phyloP scores from a whole-genome alignment of 164 flowering plant species.

The Tetrastigma voinierianum region DNA sequence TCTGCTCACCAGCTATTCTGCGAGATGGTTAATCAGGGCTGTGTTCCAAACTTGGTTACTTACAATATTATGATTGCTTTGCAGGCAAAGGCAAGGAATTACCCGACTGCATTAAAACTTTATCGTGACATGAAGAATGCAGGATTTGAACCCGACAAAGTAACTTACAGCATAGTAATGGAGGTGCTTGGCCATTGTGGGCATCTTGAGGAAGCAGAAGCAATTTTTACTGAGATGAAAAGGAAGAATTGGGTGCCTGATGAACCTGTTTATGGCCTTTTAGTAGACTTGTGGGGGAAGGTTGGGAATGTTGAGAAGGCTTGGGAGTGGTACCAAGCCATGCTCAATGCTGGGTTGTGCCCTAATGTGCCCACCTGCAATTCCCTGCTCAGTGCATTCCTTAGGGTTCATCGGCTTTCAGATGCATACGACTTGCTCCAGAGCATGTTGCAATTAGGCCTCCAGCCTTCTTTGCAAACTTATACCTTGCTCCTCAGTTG shows the following conservation, averaged over 20 bases:
- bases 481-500: slow-evolving; percentile 90
- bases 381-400: slow-evolving; percentile 89
- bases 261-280: slow-evolving; percentile 92
- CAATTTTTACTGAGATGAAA: slow-evolving; percentile 74
- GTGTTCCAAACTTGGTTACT: slow-evolving; percentile 83
- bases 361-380: slow-evolving; percentile 98
- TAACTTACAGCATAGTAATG: slow-evolving; percentile 95
- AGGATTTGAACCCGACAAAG: slow-evolving; percentile 90
- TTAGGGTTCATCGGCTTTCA: slow-evolving; percentile 57
- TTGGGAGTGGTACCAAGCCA: slow-evolving; percentile 79
- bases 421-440: slow-evolving; percentile 78
- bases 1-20: slow-evolving; percentile 73
- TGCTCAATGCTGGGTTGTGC: slow-evolving; percentile 79
- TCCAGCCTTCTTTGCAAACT: slow-evolving; percentile 81
- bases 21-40: slow-evolving; percentile 88
- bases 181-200: slow-evolving; percentile 99
- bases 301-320: slow-evolving; percentile 85
- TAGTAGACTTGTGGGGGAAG: slow-evolving; percentile 98
- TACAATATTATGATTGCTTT: slow-evolving; percentile 94
- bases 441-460: slow-evolving; percentile 67
- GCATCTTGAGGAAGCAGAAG: slow-evolving; percentile 86
- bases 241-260: slow-evolving; percentile 80
- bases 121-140: slow-evolving; percentile 87
- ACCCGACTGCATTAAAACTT: slow-evolving; percentile 61
- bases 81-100: slow-evolving; percentile 92